Percentiles rank a stretch among this genome's conserved stretches.
Conservation (phyloP, 2,329 filamentous ascomycete genomes). For the Hypoxylon sp. region DNA sequence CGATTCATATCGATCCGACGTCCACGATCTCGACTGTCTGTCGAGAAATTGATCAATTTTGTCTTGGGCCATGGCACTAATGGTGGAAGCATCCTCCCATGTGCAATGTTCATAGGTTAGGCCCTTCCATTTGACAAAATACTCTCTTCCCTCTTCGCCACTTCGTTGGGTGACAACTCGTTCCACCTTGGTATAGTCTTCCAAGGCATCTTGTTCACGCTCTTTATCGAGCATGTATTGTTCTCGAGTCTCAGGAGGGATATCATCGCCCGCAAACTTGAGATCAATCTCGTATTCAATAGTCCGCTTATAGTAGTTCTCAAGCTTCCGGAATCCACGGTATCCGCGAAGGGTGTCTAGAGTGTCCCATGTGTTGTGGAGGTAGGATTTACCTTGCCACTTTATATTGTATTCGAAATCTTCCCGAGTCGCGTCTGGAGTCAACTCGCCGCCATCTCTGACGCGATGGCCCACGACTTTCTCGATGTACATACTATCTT, state of each 20-base stretch:
- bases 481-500: constrained; percentile 89
- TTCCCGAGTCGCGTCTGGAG: constrained; percentile 71
- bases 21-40: constrained; percentile 83
- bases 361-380: constrained; percentile 96
- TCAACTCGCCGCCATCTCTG: constrained; percentile 75
- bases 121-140: constrained; percentile 97
- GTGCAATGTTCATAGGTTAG: constrained; percentile 95
- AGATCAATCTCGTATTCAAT: constrained; percentile 85
- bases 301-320: constrained; percentile 93
- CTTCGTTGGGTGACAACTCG: constrained; percentile 88
- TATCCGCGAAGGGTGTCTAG: constrained; percentile 80
- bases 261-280: constrained; percentile 78
- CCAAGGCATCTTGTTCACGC: constrained; percentile 86
- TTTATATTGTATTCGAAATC: constrained; percentile 96
- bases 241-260: constrained; percentile 87
- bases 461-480: constrained; percentile 89
- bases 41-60: constrained; percentile 94
- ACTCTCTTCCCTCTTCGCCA: constrained; percentile 85
- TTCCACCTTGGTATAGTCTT: constrained; percentile 93
- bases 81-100: constrained; percentile 85
- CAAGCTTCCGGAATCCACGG: constrained; percentile 88
- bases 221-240: constrained; percentile 97
- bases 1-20: constrained; percentile 83
- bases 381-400: constrained; percentile 95
- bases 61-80: constrained; percentile 84